Evolutionary conservation across 225 moss, liverwort and hornwort species (phyloP).

Genomic region (Thuidium tamariscinum): DNA sequence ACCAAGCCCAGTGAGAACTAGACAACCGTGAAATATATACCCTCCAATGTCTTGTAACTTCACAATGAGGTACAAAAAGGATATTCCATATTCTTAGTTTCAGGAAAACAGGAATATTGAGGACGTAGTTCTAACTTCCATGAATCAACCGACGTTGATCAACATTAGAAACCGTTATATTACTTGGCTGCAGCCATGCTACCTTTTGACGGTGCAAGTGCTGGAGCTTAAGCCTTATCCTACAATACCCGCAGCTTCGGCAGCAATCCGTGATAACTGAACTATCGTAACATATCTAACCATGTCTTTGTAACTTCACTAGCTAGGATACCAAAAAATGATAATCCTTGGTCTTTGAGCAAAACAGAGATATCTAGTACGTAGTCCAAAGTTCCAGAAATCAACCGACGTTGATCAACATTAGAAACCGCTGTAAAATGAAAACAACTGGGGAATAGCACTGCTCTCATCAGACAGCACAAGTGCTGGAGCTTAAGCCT

Average conservation of each 20-base stretch:
- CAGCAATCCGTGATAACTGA: not conserved
- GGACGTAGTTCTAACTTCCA: too few species aligned
- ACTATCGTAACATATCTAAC: not conserved
- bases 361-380: not conserved
- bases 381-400: not conserved
- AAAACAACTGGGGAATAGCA: too few species aligned
- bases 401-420: not conserved
- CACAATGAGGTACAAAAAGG: not conserved
- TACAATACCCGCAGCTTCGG: not conserved
- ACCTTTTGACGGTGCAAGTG: not conserved
- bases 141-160: not conserved
- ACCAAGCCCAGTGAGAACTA: not conserved
- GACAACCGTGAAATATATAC: not conserved
- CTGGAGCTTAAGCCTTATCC: not conserved
- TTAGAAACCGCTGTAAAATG: not conserved
- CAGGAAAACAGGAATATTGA: not conserved
- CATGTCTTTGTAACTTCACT: not conserved
- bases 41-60: not conserved
- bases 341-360: not conserved
- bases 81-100: too few species aligned
- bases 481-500: not conserved
- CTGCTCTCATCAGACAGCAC: not conserved
- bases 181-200: not conserved
- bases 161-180: not conserved
- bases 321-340: too few species aligned